Percentiles rank a stretch among this genome's conserved stretches.
Evolutionary conservation across 2,329 filamentous ascomycete species (phyloP).

Genomic region (Cercospora canescens): DNA sequence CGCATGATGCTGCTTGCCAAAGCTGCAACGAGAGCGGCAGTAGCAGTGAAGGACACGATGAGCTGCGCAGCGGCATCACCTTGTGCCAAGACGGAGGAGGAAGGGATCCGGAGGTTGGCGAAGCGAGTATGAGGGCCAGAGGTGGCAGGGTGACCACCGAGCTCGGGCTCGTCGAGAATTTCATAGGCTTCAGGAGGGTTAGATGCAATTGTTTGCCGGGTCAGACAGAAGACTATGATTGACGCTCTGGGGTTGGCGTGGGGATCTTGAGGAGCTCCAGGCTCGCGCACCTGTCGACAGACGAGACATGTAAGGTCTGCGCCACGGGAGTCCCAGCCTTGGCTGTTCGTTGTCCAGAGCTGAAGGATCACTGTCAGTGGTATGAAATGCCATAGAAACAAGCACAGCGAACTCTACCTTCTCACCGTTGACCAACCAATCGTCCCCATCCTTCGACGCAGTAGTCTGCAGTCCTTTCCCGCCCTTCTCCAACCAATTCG

Average conservation of each 20-base stretch:
- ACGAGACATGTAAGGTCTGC: constrained; percentile 56
- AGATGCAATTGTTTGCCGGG: constrained; percentile 48
- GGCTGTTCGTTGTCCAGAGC: constrained; percentile 58
- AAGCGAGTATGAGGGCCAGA: constrained; percentile 73
- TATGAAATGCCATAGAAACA: background rate
- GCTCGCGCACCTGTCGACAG: constrained; percentile 42
- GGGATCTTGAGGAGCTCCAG: constrained; percentile 10
- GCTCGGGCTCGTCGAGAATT: constrained; percentile 49
- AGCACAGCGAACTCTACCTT: constrained; percentile 41
- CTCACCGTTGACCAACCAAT: constrained; percentile 56
- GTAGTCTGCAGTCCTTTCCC: constrained; percentile 52
- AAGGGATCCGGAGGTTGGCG: constrained; percentile 82
- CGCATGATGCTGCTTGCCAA: constrained; percentile 58
- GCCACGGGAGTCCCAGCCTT: constrained; percentile 55
- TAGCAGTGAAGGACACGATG: constrained; percentile 48
- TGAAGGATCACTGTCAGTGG: constrained; percentile 22
- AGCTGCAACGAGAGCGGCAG: constrained; percentile 54
- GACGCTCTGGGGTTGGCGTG: constrained; percentile 34
- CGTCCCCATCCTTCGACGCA: constrained; percentile 49
- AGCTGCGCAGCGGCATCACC: constrained; percentile 47
- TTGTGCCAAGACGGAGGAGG: constrained; percentile 62
- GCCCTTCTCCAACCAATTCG: constrained; percentile 55
- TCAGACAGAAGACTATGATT: constrained; percentile 54
- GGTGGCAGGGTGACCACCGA: constrained; percentile 50
- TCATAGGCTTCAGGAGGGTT: constrained; percentile 47